Base-by-base conservation (phyloP, 345 rosid genomes). In the Bruguiera parviflora region DNA sequence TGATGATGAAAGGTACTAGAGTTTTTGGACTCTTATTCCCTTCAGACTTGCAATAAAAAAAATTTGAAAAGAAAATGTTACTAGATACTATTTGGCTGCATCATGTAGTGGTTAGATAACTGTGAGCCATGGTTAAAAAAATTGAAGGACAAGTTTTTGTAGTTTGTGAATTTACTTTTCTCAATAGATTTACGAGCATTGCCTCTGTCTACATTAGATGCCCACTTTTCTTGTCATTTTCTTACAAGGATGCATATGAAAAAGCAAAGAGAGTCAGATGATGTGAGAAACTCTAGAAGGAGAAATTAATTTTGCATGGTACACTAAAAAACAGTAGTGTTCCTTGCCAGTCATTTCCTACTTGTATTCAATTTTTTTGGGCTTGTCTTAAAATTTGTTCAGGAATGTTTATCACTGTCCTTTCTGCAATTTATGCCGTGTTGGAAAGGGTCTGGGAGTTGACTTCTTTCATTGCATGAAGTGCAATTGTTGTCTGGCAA, bases 381-480 rank as follows among this genome's bases (percentile, higher is more conserved):
- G 51, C 24, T 60, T 64, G 35, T 37, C 28, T 22, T 73, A 33
- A n/a, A 37, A 64, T 76, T 61, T 58, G 24, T 78, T 66, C 84
- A 83, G 89, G 80, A 71, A 68, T 55, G 85, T 85, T 49, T 85
- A 85, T 71, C 89, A 85, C 70, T 85, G 89, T 63, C 89, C 89
- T 51, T 85, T 83, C 71, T 85, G 89, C 80, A 85, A 85, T 67
- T 76, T 83, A 63, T 85, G 89, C 63, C 89, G 89, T 66, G 78
- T 85, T 64, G 89, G 89, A 46, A 83, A 72, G 39, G 89, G 89
- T 25, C 89, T 85, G 65, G 89, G 89, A 37, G 78, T 78, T 75
- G 89, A 85, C 79, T 83, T 83, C 80, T 85, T 81, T 56, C 89
- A 85, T 70, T 85, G 89, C 82, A 85, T 85, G 89, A 82, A 73